These are phyloP conservation scores for Ustilago esculenta DNA, from an alignment of 1,284 basidiomycete genomes.

Conservation along the genomic window DNA sequence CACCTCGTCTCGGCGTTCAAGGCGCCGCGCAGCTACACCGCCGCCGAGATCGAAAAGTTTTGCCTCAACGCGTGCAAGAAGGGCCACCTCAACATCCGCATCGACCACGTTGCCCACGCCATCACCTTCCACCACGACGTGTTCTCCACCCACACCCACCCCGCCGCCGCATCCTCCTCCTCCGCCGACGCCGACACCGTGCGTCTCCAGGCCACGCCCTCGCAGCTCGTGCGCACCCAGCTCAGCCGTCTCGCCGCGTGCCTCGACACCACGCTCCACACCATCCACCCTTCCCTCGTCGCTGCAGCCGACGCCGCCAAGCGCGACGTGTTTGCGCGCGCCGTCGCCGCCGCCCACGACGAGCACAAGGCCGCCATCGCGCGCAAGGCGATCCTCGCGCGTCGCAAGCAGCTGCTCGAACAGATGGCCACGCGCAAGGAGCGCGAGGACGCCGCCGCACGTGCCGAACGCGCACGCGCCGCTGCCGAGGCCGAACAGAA, in stretches of 20 bases:
- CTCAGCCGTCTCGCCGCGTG: conserved; percentile 62
- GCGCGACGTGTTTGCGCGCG: conserved; percentile 55
- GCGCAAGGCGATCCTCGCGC: conserved; percentile 75
- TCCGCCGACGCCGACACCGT: conserved; percentile 58
- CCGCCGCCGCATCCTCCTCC: conserved; percentile 49
- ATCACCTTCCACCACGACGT: conserved; percentile 85
- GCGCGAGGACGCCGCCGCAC: conserved; percentile 85
- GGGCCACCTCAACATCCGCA: conserved; percentile 85
- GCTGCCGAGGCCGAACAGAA: conserved; percentile 77
- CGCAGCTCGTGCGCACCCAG: conserved; percentile 66
- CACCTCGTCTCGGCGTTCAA: conserved; percentile 65
- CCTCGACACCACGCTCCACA: conserved; percentile 62
- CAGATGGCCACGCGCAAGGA: conserved; percentile 87
- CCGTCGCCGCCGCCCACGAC: conserved; percentile 57
- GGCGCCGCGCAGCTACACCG: conserved; percentile 61
- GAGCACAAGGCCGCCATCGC: conserved; percentile 64
- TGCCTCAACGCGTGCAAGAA: conserved; percentile 89
- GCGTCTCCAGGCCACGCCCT: conserved; percentile 61
- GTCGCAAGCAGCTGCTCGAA: conserved; percentile 85
- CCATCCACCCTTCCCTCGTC: conserved; percentile 55
- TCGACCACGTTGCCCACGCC: conserved; percentile 88
- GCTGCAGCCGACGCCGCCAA: conserved; percentile 56
- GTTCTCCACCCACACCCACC: conserved; percentile 62
- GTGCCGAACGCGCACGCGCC: conserved; percentile 75
- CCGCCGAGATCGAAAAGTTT: conserved; percentile 72